These are phyloP conservation scores for Chloris gayana DNA, from an alignment of 176 grass and related monocot species.

Conservation along the genomic window DNA sequence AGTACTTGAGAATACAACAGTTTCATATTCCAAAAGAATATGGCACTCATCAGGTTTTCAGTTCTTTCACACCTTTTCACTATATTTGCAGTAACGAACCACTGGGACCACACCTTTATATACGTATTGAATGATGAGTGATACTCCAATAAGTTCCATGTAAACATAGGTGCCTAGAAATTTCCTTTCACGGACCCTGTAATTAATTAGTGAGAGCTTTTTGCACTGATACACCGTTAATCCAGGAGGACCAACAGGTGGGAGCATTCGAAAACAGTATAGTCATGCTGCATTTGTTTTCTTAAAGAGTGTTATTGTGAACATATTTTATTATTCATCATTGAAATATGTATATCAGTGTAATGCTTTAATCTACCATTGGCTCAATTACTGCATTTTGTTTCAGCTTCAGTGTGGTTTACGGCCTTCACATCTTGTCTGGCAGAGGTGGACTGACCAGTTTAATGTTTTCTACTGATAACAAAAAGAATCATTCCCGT, in stretches of 20 bases:
- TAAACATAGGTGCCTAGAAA: no score
- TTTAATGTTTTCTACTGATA: conserved; percentile 5
- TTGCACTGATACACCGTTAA: not conserved
- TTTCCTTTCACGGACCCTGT: not conserved
- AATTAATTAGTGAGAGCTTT: not conserved
- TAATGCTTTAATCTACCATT: not conserved
- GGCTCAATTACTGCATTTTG: not conserved
- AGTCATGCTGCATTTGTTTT: not conserved
- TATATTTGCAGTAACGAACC: no score
- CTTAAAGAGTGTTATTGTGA: not conserved
- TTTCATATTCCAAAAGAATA: no score
- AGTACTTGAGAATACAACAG: no score
- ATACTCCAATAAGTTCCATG: not conserved
- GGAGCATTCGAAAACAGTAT: not conserved
- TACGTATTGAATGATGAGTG: no score
- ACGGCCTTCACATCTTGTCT: not conserved
- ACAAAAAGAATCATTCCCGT: conserved; percentile 13
- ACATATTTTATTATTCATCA: not conserved
- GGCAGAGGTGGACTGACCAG: not conserved
- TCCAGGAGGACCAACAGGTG: not conserved
- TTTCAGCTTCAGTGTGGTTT: conserved; percentile 1
- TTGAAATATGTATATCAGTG: not conserved
- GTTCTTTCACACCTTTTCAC: no score
- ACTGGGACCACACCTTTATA: no score
- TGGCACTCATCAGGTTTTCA: no score